These are phyloP conservation scores for Hypoxylon fuscum DNA, from an alignment of 495 filamentous ascomycete species.

Conservation along the genomic window DNA sequence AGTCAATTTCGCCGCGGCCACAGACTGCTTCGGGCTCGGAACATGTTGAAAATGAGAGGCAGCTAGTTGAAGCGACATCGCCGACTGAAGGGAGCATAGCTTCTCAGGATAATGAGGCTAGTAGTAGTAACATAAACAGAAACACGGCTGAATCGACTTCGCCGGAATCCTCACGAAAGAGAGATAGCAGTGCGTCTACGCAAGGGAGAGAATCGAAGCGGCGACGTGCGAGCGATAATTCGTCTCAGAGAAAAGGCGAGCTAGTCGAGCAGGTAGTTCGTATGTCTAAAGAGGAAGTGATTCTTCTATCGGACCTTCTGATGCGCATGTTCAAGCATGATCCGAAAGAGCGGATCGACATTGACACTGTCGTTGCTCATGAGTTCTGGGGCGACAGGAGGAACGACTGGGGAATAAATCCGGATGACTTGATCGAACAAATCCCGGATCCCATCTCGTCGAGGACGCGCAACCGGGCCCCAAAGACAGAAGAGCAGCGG, in stretches of 20 bases:
- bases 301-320: conserved; percentile 34
- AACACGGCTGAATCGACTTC: background rate
- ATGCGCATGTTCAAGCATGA: conserved; percentile 30
- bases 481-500: background rate
- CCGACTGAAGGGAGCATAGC: background rate
- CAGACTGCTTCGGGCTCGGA: background rate
- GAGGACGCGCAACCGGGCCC: conserved; percentile 13
- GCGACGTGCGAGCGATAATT: background rate
- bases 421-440: background rate
- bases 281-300: conserved; percentile 28
- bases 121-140: background rate
- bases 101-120: background rate
- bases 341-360: conserved; percentile 34
- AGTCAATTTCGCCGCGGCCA: background rate
- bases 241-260: background rate
- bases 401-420: background rate
- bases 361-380: conserved; percentile 14
- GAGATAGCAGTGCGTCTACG: conserved; percentile 1
- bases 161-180: conserved; percentile 2
- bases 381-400: conserved; percentile 29
- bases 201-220: conserved; percentile 9
- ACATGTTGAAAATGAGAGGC: background rate
- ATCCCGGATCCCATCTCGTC: conserved; percentile 24
- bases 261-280: conserved; percentile 6
- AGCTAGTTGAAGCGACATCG: background rate